Evolutionary conservation across 2,329 filamentous ascomycete genomes (phyloP).

Genomic region (Leptodontidium sp.): DNA sequence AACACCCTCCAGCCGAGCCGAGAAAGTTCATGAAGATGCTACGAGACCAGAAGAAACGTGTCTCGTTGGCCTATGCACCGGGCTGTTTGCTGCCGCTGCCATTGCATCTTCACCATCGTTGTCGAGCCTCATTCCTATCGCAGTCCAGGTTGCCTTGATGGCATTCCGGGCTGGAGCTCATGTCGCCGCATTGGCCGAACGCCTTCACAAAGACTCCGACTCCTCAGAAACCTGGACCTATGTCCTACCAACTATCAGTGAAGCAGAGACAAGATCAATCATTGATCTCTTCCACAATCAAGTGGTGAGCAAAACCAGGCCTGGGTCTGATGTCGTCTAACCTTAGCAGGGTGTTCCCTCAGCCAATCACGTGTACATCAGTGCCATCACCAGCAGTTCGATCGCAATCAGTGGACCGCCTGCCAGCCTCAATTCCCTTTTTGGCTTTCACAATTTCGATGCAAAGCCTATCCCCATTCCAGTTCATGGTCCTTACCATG

Average conservation of each 20-base stretch:
- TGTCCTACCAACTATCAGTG: conserved; percentile 65
- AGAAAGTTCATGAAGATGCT: conserved; percentile 63
- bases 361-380: conserved; percentile 61
- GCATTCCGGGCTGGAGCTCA: conserved; percentile 60
- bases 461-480: conserved; percentile 58
- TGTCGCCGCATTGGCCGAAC: conserved; percentile 33
- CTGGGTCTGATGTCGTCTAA: conserved; percentile 26
- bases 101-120: conserved; percentile 70
- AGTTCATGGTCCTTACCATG: conserved; percentile 65
- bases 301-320: conserved; percentile 51
- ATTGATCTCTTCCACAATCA: conserved; percentile 65
- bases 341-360: conserved; percentile 51
- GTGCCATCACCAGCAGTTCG: conserved; percentile 57
- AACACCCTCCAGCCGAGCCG: conserved; percentile 52
- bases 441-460: conserved; percentile 51
- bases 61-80: conserved; percentile 73
- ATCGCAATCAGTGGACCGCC: conserved; percentile 65
- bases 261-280: conserved; percentile 58
- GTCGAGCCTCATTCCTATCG: conserved; percentile 67
- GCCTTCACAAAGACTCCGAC: conserved; percentile 44
- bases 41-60: conserved; percentile 58
- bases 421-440: conserved; percentile 55
- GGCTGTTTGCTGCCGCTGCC: conserved; percentile 73
- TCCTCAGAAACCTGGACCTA: conserved; percentile 71
- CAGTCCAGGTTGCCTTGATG: conserved; percentile 69